Evolutionary conservation across 352 stramenopile genomes (phyloP).

Genomic region (Plasmopara viticola): DNA sequence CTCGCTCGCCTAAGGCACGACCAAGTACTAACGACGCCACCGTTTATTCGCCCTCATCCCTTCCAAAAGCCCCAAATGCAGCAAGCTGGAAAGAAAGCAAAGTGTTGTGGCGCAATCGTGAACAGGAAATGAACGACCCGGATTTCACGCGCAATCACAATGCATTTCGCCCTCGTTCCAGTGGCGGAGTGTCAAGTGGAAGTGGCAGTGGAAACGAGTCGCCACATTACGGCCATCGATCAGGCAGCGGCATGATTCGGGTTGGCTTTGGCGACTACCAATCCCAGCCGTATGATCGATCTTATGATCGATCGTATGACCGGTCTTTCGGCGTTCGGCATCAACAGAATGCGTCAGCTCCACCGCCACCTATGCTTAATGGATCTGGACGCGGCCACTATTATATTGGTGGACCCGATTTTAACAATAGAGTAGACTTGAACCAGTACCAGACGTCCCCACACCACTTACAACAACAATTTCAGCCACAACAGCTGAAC

Average conservation of each 20-base stretch:
- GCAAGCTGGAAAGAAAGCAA: constrained; percentile 87
- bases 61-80: constrained; percentile 25
- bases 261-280: constrained; percentile 24
- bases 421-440: constrained; percentile 61
- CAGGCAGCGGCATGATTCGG: constrained; percentile 12
- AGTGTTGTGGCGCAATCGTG: constrained; percentile 90
- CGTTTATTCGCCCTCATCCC: constrained; percentile 12
- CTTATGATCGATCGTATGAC: constrained; percentile 23
- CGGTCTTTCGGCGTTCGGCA: constrained; percentile 10
- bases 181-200: constrained; percentile 23
- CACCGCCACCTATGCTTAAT: constrained; percentile 22
- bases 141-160: constrained; percentile 86
- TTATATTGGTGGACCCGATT: constrained; percentile 28
- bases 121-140: constrained; percentile 91
- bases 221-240: constrained; percentile 29
- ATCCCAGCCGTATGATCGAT: constrained; percentile 26
- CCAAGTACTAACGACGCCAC: constrained; percentile 8
- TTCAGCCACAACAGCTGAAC: constrained; percentile 32
- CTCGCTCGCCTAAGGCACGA: constrained; percentile 14
- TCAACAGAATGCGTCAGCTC: constrained; percentile 18
- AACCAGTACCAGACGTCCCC: constrained; percentile 30
- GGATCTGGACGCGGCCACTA: constrained; percentile 27
- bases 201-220: constrained; percentile 27
- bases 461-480: constrained; percentile 28
- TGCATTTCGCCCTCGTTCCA: constrained; percentile 43